phyloP scores from a whole-genome alignment of 306 rosid genomes.

The Medicago ruthenica region DNA sequence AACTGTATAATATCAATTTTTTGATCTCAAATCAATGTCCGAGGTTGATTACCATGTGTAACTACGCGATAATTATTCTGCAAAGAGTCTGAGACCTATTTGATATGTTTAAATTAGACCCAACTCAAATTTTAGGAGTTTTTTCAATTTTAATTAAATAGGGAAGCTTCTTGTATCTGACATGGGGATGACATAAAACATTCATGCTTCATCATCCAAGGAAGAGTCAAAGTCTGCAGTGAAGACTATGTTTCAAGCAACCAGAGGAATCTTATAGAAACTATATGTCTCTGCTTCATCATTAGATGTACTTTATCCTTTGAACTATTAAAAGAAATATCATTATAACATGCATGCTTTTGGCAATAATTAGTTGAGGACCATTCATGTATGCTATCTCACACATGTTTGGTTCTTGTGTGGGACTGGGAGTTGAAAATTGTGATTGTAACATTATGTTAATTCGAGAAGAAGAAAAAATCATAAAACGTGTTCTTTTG shows the following conservation, averaged over 20 bases:
- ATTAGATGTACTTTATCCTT: conserved; percentile 35
- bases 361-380: conserved; percentile 47
- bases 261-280: conserved; percentile 16
- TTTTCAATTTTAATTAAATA: too few relatives aligned
- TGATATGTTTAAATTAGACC: background rate
- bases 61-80: background rate
- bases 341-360: conserved; percentile 32
- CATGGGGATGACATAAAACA: background rate
- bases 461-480: background rate
- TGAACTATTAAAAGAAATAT: conserved; percentile 14
- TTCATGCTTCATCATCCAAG: conserved; percentile 20
- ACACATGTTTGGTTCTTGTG: conserved; percentile 40
- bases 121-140: background rate
- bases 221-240: background rate
- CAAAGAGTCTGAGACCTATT: background rate
- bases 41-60: background rate
- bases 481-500: background rate
- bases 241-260: conserved; percentile 39
- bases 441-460: conserved; percentile 37
- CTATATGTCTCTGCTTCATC: conserved; percentile 20
- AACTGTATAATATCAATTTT: background rate
- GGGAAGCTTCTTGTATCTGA: conserved; percentile 13
- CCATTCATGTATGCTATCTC: conserved; percentile 39
- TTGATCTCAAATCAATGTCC: background rate
- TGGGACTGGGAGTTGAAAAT: conserved; percentile 1